phyloP scores from a whole-genome alignment of 1,284 basidiomycete genomes.

The Rhodotorula sp. region DNA sequence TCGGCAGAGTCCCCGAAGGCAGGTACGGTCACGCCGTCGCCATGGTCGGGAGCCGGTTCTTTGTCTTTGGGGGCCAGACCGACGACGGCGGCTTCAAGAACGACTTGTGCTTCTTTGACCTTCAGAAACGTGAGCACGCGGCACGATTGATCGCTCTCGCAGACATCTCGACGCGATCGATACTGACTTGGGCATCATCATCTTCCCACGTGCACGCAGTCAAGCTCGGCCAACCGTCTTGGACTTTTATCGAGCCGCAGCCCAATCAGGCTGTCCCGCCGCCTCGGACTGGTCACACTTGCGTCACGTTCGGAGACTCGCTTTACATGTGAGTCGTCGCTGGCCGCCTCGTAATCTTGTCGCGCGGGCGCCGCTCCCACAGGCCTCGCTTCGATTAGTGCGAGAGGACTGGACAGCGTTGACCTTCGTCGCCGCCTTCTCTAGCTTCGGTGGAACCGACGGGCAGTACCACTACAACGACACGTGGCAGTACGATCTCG shows the following conservation, averaged over 20 bases:
- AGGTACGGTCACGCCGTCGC: slow-evolving; percentile 95
- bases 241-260: slow-evolving; percentile 44
- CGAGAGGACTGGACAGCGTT: background rate
- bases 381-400: background rate
- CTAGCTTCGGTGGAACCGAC: slow-evolving; percentile 95
- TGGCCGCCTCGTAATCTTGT: background rate
- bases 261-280: slow-evolving; percentile 83
- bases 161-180: background rate
- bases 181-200: background rate
- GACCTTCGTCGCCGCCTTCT: background rate
- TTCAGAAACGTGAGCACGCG: slow-evolving; percentile 74
- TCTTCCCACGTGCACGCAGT: slow-evolving; percentile 52
- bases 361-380: background rate
- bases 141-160: slow-evolving; percentile 1
- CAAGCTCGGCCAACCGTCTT: slow-evolving; percentile 48
- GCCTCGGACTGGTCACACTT: slow-evolving; percentile 87
- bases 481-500: slow-evolving; percentile 92
- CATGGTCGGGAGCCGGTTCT: slow-evolving; percentile 88
- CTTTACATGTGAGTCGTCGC: slow-evolving; percentile 69
- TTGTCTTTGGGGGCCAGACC: slow-evolving; percentile 96
- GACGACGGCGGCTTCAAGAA: slow-evolving; percentile 79
- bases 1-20: slow-evolving; percentile 72
- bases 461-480: slow-evolving; percentile 99
- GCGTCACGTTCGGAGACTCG: slow-evolving; percentile 79
- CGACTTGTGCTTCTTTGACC: slow-evolving; percentile 95